Conservation (phyloP, 2,329 filamentous ascomycete genomes). For the Coniella lustricola region DNA sequence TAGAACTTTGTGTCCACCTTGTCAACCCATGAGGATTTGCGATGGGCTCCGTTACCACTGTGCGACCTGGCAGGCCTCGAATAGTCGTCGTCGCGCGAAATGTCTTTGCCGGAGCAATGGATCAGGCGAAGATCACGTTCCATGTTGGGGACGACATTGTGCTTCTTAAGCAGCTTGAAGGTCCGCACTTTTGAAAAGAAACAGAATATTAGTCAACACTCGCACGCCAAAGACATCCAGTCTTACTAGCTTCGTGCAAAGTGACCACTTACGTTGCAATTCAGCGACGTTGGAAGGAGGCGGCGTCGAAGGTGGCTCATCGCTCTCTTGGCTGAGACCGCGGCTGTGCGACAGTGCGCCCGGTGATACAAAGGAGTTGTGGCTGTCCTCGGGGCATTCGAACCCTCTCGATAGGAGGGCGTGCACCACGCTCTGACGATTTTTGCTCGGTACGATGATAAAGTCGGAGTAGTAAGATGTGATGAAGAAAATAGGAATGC, state of each 20-base stretch:
- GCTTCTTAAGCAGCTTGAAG: constrained; percentile 73
- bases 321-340: constrained; percentile 26
- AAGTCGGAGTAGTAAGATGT: constrained; percentile 98
- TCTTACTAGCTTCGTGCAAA: background rate
- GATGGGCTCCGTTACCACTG: constrained; percentile 30
- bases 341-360: constrained; percentile 28
- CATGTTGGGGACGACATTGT: constrained; percentile 66
- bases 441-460: constrained; percentile 77
- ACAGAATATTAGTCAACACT: background rate
- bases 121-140: constrained; percentile 64
- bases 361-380: constrained; percentile 60
- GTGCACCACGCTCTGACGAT: constrained; percentile 65
- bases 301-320: constrained; percentile 54
- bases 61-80: constrained; percentile 28
- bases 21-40: constrained; percentile 45
- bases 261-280: constrained; percentile 46
- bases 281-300: constrained; percentile 72
- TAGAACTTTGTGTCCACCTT: constrained; percentile 58
- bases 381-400: constrained; percentile 65
- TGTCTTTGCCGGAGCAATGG: constrained; percentile 67
- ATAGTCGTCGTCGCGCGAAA: constrained; percentile 31
- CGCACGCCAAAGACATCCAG: background rate
- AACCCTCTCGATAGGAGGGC: constrained; percentile 76
- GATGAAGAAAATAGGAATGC: constrained; percentile 97
- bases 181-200: constrained; percentile 49